A percentile compares a stretch with the other conserved stretches of the same genome.
These are phyloP conservation scores for Pleurotus cornucopiae DNA, from an alignment of 768 basidiomycete species.

Conservation along the genomic window DNA sequence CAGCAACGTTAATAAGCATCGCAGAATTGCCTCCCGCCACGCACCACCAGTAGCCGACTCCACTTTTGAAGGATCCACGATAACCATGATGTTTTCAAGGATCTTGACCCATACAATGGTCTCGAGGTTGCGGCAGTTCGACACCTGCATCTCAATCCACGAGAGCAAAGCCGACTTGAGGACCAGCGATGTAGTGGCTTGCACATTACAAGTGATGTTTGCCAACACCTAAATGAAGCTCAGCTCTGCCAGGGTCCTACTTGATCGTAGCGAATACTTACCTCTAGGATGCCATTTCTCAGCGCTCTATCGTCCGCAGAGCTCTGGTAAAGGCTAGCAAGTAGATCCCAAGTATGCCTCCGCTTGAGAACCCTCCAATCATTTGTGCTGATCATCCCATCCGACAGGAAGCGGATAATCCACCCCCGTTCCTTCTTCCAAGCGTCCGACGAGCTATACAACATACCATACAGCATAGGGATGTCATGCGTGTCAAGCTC, in stretches of 20 bases:
- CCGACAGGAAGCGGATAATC: constrained; percentile 80
- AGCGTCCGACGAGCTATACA: constrained; percentile 75
- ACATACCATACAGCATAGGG: constrained; percentile 85
- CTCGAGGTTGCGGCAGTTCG: constrained; percentile 30
- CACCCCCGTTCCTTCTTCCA: constrained; percentile 89
- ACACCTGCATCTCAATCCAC: constrained; percentile 80
- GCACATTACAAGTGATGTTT: constrained; percentile 64
- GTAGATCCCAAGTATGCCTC: constrained; percentile 83
- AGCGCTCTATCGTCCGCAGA: constrained; percentile 47
- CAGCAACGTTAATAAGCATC: constrained; percentile 46
- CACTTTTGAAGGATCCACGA: constrained; percentile 46
- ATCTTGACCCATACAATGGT: constrained; percentile 61
- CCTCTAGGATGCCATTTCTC: constrained; percentile 64
- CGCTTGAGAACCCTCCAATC: constrained; percentile 83
- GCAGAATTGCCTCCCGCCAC: constrained; percentile 53
- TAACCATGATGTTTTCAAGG: constrained; percentile 56
- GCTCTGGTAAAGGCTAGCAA: constrained; percentile 79
- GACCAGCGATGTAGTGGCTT: constrained; percentile 68
- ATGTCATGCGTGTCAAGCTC: constrained; percentile 78
- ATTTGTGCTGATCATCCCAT: constrained; percentile 68
- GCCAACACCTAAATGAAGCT: constrained; percentile 54
- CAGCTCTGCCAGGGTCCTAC: not conserved
- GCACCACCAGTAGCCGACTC: constrained; percentile 51
- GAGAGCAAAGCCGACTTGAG: constrained; percentile 67
- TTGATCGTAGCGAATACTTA: constrained; percentile 22